Conservation (phyloP, 495 filamentous ascomycete species). For the Tetracladium marchalianum region DNA sequence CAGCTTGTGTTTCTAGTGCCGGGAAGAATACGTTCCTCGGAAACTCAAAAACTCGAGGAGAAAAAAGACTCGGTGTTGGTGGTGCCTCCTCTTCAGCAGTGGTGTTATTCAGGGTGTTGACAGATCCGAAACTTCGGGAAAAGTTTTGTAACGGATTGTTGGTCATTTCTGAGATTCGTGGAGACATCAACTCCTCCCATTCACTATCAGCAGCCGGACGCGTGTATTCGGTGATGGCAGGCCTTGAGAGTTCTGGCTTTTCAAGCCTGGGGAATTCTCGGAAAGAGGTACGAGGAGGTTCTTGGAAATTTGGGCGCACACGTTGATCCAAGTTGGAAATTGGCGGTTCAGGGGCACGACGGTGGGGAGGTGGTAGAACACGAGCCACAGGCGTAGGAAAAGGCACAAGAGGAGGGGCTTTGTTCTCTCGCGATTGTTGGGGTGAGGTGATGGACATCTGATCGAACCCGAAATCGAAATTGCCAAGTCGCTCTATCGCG, state of each 20-base stretch:
- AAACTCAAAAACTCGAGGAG: constrained; percentile 38
- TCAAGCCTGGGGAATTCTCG: no score
- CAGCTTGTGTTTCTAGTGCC: constrained; percentile 24
- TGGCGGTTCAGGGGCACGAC: neutral
- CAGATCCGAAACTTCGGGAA: constrained; percentile 7
- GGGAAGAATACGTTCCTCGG: constrained; percentile 39
- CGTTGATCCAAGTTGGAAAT: neutral
- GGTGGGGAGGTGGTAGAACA: neutral
- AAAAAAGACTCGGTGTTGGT: constrained; percentile 25
- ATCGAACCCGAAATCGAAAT: constrained; percentile 18
- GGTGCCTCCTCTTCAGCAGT: constrained; percentile 4
- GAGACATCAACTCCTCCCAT: constrained; percentile 35
- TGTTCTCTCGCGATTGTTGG: neutral
- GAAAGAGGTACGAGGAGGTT: no score
- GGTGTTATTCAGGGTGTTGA: no score
- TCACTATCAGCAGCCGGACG: neutral
- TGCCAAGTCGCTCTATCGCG: constrained; percentile 3
- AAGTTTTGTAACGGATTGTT: constrained; percentile 33
- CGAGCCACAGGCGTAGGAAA: no score
- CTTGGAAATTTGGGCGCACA: no score
- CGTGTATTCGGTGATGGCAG: no score
- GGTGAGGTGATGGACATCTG: neutral
- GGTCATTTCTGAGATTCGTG: constrained; percentile 41
- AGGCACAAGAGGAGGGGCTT: no score
- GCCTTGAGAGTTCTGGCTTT: no score